phyloP scores from a whole-genome alignment of 116 monocot genomes.

The Phalaenopsis hybrid region DNA sequence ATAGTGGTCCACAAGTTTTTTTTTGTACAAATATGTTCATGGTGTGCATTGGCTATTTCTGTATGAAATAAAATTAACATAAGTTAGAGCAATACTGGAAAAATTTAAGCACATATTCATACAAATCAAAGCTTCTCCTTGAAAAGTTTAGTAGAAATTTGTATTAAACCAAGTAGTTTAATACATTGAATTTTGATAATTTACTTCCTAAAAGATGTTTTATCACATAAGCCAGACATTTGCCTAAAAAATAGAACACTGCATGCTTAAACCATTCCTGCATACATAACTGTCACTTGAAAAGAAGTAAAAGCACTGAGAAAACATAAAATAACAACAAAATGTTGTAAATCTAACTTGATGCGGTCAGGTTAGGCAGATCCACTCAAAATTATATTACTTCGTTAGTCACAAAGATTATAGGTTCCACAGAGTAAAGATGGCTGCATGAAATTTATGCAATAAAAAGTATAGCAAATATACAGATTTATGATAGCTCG shows the following conservation, averaged over 20 bases:
- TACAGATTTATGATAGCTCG: neutral
- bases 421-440: neutral
- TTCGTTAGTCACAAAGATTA: neutral
- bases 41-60: too few species aligned
- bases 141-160: too few species aligned
- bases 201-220: neutral
- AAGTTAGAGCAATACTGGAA: too few species aligned
- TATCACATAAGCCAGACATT: neutral
- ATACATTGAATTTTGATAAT: neutral
- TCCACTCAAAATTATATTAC: neutral
- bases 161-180: neutral
- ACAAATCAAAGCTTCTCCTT: too few species aligned
- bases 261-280: neutral
- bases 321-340: too few species aligned
- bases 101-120: too few species aligned
- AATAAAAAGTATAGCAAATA: neutral
- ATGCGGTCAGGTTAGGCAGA: neutral
- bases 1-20: too few species aligned
- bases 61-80: too few species aligned
- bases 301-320: too few species aligned
- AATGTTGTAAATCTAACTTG: neutral
- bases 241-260: neutral
- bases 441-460: neutral
- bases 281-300: neutral
- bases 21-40: too few species aligned